Evolutionary conservation across 2,329 filamentous ascomycete genomes (phyloP), one percentile per base, ranked within the genome.

Genomic region (Penicillium digitatum): DNA sequence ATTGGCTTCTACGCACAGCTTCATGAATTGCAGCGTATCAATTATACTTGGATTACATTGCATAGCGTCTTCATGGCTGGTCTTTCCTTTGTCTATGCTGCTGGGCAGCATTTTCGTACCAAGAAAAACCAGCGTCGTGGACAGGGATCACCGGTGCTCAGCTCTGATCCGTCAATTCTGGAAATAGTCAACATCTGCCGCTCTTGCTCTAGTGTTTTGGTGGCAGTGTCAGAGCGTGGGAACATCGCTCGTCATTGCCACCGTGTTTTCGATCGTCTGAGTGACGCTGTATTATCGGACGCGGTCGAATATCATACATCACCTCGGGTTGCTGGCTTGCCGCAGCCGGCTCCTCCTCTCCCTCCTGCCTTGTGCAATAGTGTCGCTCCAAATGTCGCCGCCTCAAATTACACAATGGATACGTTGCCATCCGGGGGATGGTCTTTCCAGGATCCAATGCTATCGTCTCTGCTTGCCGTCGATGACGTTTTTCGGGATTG

Each of bases 21-120:
- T 0, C 76, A 79, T 46, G 72, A 73, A 7, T 76, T 74, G 0
- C 68, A 76, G 5, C 74, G 74, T 43, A 75, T 80, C 53, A 80
- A 80, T 59, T 80, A 56, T 22, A 52, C 54, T 75, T 81, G 78
- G 77, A 74, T 80, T 26, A 78, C 78, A 0, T 70, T 80, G 54
- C 78, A 81, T 47, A 70, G 75, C 0, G 71, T 79, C 1, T 81
- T 81, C 60, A 73, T 79, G 54, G 77, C 77, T 0, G 78, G 78
- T 0, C 56, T 78, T 0, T 74, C 75, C 0, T 79, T 77, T 46
- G 71, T 79, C 3, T 79, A 78, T 37, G 34, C 74, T 0, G 55
- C 77, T 0, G 67, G 74, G 0, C 68, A 72, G 1, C 76, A 78
- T 49, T 71, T 78, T 10, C 31, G 31, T 4, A 32, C 31, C 12